phyloP scores from a whole-genome alignment of 2,329 filamentous ascomycete genomes.

The Ceratocystis diversiconidia region DNA sequence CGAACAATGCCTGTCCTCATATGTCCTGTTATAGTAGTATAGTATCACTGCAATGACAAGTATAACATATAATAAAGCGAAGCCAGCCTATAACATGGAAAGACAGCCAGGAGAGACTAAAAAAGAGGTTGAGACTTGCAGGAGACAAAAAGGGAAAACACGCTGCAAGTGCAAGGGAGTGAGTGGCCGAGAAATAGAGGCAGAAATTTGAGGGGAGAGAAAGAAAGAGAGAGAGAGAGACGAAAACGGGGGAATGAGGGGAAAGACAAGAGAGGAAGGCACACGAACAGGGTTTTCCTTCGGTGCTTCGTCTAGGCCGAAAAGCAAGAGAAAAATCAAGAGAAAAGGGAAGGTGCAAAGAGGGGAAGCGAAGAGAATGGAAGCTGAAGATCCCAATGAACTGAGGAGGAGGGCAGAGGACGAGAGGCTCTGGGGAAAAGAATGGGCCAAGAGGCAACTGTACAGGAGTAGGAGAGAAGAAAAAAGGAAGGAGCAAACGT shows the following conservation, averaged over 20 bases:
- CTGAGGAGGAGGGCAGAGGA: neutral
- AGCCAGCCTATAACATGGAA: constrained; percentile 9
- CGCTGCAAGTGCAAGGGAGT: neutral
- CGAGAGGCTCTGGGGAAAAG: neutral
- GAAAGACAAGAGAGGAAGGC: neutral
- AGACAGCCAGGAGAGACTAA: constrained; percentile 17
- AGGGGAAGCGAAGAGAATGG: neutral
- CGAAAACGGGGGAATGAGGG: neutral
- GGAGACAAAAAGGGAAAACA: neutral
- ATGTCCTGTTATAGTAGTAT: neutral
- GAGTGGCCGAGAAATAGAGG: neutral
- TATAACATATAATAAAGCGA: constrained; percentile 1
- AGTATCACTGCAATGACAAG: neutral
- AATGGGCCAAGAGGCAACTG: neutral
- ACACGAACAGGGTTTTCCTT: neutral
- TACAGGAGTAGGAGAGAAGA: neutral
- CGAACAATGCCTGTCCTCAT: constrained; percentile 4
- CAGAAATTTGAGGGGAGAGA: neutral
- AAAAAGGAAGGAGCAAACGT: neutral
- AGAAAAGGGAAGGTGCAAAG: neutral
- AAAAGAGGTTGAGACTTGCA: constrained; percentile 5
- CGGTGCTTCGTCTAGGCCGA: neutral
- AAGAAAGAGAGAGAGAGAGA: neutral
- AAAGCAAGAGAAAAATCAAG: neutral
- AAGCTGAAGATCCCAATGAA: neutral